These are phyloP conservation scores for Fraxinus albicans DNA, from an alignment of 305 asterid species.

Conservation along the genomic window DNA sequence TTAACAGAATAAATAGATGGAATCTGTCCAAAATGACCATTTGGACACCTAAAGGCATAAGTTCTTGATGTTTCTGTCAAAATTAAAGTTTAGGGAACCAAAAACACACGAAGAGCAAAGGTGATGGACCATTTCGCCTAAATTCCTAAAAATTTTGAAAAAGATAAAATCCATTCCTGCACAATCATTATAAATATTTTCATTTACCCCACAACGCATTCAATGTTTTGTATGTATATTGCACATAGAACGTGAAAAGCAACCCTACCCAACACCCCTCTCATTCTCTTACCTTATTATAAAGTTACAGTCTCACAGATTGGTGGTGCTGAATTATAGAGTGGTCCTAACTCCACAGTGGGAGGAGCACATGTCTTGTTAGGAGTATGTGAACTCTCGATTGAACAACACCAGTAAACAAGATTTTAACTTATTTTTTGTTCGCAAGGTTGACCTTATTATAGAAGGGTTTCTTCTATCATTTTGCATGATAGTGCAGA, in stretches of 20 bases:
- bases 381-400: not conserved
- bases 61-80: not conserved
- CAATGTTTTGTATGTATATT: not conserved
- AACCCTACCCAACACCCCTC: not conserved
- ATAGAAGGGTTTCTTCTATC: not conserved
- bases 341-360: constrained; percentile 3
- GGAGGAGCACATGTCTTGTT: not conserved
- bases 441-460: not conserved
- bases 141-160: not conserved
- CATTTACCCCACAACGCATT: not conserved
- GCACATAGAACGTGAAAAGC: not conserved
- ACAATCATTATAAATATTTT: not conserved
- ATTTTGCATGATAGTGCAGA: not conserved
- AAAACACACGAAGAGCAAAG: not conserved
- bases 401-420: not conserved
- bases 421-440: not conserved
- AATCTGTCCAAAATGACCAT: not conserved
- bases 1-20: not conserved
- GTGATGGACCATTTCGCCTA: not conserved
- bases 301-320: not conserved
- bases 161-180: not conserved
- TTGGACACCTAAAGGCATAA: not conserved
- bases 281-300: not conserved
- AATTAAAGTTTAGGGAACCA: not conserved
- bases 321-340: not conserved